Conservation (phyloP, 1,284 basidiomycete genomes). For the Puccinia hordei region DNA sequence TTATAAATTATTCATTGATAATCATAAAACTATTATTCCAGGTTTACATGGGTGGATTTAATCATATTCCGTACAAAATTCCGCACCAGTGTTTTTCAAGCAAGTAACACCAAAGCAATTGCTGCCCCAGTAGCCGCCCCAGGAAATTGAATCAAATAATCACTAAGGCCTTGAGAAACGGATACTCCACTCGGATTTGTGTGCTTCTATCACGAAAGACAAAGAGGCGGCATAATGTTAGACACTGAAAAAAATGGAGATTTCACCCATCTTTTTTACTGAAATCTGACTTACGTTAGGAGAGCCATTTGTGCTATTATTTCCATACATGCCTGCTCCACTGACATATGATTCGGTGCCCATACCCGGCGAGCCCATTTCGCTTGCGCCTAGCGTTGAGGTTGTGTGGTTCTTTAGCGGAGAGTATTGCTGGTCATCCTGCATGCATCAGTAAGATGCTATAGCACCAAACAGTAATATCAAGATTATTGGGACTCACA, state of each 20-base stretch:
- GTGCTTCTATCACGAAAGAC: too few relatives aligned
- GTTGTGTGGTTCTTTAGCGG: conserved; percentile 6
- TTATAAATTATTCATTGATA: too few relatives aligned
- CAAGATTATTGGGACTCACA: not conserved
- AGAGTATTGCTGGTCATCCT: not conserved
- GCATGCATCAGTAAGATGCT: not conserved
- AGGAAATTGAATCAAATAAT: not conserved
- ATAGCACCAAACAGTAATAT: not conserved
- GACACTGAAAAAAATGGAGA: not conserved
- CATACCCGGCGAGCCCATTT: not conserved
- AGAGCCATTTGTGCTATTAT: not conserved
- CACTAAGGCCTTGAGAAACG: not conserved
- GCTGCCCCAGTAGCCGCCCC: not conserved
- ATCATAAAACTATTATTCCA: too few relatives aligned
- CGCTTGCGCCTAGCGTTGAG: not conserved
- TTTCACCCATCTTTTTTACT: not conserved
- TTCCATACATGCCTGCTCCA: not conserved
- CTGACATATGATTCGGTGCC: not conserved
- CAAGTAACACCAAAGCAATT: not conserved
- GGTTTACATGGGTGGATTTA: too few relatives aligned
- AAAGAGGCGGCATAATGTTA: too few relatives aligned
- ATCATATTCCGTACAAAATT: too few relatives aligned
- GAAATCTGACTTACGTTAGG: not conserved
- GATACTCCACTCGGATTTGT: too few relatives aligned
- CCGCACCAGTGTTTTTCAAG: not conserved